Base-by-base conservation (phyloP, 179 eudicot genomes). In the Dionaea muscipula region DNA sequence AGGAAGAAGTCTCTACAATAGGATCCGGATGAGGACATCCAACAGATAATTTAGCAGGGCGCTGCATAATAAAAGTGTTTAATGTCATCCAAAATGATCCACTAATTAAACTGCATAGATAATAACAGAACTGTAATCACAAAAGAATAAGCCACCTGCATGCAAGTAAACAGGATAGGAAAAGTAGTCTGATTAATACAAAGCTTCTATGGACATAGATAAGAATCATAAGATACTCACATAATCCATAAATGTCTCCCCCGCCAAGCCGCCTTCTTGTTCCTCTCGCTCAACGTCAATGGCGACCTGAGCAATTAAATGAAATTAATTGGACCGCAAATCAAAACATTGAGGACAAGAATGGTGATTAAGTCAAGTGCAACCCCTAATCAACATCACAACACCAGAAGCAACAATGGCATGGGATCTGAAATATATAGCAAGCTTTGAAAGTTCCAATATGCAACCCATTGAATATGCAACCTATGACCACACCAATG, bases 11-110 rank as follows among this genome's bases (percentile, higher is more conserved):
- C 81, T 93, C 99, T 66, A 93, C 99, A 44, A 93, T 67, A 53
- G 94, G 99, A 75, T 93, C 99, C 22, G 99, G 99, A 65, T 93
- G 99, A 19, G 93, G 96, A 70, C 86, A 83, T 37, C 99, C 99
- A 57, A 93, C 79, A 39, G 95, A 82, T 37, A 93, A 45, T 66
- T 83, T 93, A 38, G 94, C 77, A 73, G 99, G 99, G 23, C 95
- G 84, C 99, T 93, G 93, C 68, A 77, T 10, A 72, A 51, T 52
- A 54, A 53, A 51, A 28, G 56, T 18, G 26, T 18, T 62, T 23
- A n/a, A 55, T 15, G 68, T 70, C 62, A 66, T 4, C 46, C 37
- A 50, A 43, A 21, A 40, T 19, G 21, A 37, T 11, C n/a, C 36
- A 45, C 46, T 20, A 35, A 13, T 3, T 14, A 47, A 52, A n/a